Conservation (phyloP, 345 rosid genomes). For the Euphorbia tirucalli region DNA sequence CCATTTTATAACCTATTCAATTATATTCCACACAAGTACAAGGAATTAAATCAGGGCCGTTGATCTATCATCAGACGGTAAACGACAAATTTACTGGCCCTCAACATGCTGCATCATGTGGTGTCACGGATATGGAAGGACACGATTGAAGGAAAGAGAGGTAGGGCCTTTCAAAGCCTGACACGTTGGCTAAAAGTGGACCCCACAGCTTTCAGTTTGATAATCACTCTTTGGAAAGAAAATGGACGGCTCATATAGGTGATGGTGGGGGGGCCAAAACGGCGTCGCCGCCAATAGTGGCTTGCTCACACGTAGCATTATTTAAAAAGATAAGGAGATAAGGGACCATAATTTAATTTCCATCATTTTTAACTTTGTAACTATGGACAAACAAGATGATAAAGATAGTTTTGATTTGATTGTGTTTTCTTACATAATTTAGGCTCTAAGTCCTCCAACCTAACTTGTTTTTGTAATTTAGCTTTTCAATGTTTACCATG, state of each 20-base stretch:
- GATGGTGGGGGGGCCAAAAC: not conserved
- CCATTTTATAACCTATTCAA: too few relatives aligned
- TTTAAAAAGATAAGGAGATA: too few relatives aligned
- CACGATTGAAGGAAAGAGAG: not conserved
- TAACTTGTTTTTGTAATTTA: too few relatives aligned
- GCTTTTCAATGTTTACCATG: too few relatives aligned
- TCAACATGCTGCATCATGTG: not conserved
- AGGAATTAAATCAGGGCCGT: not conserved
- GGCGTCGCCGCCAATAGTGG: not conserved
- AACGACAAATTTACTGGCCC: not conserved
- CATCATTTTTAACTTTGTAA: too few relatives aligned
- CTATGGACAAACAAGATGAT: too few relatives aligned
- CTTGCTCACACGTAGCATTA: not conserved
- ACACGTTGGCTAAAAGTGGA: not conserved
- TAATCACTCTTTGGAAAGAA: not conserved
- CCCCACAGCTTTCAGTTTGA: not conserved
- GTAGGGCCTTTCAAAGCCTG: not conserved
- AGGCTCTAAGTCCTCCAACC: too few relatives aligned
- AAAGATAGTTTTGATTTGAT: too few relatives aligned
- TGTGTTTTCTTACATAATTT: too few relatives aligned
- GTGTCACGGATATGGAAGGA: not conserved
- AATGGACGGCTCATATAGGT: constrained; percentile 5
- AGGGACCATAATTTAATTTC: too few relatives aligned
- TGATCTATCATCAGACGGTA: not conserved
- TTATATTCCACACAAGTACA: not conserved